Evolutionary conservation across 2,329 filamentous ascomycete genomes (phyloP).

Genomic region (Orbilia ellipsospora): DNA sequence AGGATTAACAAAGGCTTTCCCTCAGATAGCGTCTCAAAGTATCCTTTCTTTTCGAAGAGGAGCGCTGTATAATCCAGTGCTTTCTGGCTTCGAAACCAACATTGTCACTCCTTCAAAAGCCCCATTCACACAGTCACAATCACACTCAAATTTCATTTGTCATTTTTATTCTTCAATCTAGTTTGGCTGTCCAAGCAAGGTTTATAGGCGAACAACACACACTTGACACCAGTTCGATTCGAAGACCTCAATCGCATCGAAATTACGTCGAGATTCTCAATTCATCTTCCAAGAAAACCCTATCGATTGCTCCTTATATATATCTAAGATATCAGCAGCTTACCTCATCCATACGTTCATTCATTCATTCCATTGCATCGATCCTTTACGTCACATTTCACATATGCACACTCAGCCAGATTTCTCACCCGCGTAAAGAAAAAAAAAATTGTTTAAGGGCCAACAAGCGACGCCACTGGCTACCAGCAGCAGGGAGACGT

Average conservation of each 20-base stretch:
- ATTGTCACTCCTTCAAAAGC: slow-evolving; percentile 27
- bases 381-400: slow-evolving; percentile 36
- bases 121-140: too few species aligned
- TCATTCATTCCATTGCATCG: slow-evolving; percentile 11
- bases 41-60: slow-evolving; percentile 11
- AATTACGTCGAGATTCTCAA: neutral
- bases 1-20: slow-evolving; percentile 2
- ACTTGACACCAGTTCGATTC: neutral
- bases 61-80: neutral
- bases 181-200: too few species aligned
- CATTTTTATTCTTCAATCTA: slow-evolving; percentile 8
- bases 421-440: neutral
- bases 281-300: slow-evolving; percentile 7
- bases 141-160: slow-evolving; percentile 31
- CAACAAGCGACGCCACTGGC: slow-evolving; percentile 24
- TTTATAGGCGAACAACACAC: slow-evolving; percentile 20
- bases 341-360: slow-evolving; percentile 16
- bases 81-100: neutral
- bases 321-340: slow-evolving; percentile 19
- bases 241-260: neutral
- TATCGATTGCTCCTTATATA: slow-evolving; percentile 3
- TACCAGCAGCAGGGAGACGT: slow-evolving; percentile 48
- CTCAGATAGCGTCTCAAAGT: slow-evolving; percentile 2
- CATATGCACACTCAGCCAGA: slow-evolving; percentile 2
- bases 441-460: slow-evolving; percentile 9